phyloP scores from a whole-genome alignment of 2,329 filamentous ascomycete species.

The Verruconis gallopava region DNA sequence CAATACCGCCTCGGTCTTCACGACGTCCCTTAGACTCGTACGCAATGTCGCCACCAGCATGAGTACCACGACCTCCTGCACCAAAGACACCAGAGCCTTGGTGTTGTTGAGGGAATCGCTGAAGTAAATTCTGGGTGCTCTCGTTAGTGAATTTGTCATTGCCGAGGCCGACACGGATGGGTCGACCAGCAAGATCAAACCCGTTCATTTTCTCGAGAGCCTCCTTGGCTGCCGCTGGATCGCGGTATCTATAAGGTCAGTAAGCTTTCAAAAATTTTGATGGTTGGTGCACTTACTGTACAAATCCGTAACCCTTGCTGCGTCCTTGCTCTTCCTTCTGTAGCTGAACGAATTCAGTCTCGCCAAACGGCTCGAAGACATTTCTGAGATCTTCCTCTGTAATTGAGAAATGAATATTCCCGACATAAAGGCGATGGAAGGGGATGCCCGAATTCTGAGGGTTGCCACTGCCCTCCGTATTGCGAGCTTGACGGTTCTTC shows the following conservation, averaged over 20 bases:
- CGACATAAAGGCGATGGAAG: constrained; percentile 96
- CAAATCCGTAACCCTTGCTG: constrained; percentile 93
- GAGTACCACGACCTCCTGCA: constrained; percentile 72
- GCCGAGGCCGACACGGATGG: constrained; percentile 95
- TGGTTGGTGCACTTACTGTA: constrained; percentile 81
- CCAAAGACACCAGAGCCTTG: constrained; percentile 89
- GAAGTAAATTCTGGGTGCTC: constrained; percentile 81
- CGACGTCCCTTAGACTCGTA: constrained; percentile 86
- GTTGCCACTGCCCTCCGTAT: constrained; percentile 52
- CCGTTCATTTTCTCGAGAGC: constrained; percentile 99
- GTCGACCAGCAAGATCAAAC: constrained; percentile 92
- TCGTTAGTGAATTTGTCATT: constrained; percentile 99
- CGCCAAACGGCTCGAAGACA: constrained; percentile 94
- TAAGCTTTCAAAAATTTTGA: too few species aligned
- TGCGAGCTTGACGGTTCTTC: constrained; percentile 94
- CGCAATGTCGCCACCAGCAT: constrained; percentile 55
- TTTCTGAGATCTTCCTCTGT: constrained; percentile 91
- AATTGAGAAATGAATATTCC: constrained; percentile 99
- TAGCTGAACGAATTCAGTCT: constrained; percentile 92
- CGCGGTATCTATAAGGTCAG: constrained; percentile 54
- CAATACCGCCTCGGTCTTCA: constrained; percentile 75
- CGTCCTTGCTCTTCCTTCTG: constrained; percentile 90
- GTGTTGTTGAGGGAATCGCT: constrained; percentile 69
- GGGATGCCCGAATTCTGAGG: constrained; percentile 70
- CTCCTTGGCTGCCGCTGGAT: constrained; percentile 82